Evolutionary conservation across 1,284 basidiomycete genomes (phyloP), one percentile per base, ranked within the genome.

Genomic region (Gymnopus androsaceus): DNA sequence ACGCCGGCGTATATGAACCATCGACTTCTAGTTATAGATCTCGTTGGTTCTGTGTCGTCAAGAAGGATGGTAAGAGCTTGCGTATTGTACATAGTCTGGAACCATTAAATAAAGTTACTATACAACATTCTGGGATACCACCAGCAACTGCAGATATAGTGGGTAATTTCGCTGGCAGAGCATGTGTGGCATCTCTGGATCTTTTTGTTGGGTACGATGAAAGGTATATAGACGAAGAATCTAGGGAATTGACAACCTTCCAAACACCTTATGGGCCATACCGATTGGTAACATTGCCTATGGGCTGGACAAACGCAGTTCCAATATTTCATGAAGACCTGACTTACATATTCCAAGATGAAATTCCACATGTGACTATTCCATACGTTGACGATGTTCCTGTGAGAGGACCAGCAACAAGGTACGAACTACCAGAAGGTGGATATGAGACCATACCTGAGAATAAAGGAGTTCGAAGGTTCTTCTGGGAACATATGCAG

Each of bases 241-340:
- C 50, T 23, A 63, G 60, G 9, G 67, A 64, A 51, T 63, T 54
- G 50, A 75, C 60, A 3, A 69, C 59, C 7, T 72, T 63, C 57
- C 68, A 58, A 59, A 70, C 63, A 14, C 66, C 59, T 36, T 64
- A 57, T 31, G 65, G 69, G 9, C 60, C 63, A 0, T 38, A 66
- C 1, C 41, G 54, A 5, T 56, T 69, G 2, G 64, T 64, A 15
- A 51, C 30, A 31, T 36, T 63, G 23, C 63, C 56, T 4, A 65
- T 55, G 53, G 75, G 75, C 0, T 77, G 66, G 66, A 74, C 73
- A 0, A 75, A 77, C 47, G 74, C 69, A 0, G 66, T 73, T 0
- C 67, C 68, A 0, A 70, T 73, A 8, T 70, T 60, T 44, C 59
- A 60, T 3, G 54, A 37, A 5, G 25, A 53, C 30, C 21, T 56